phyloP scores from a whole-genome alignment of 495 filamentous ascomycete species.

The Pseudoneurospora amorphoporcata region DNA sequence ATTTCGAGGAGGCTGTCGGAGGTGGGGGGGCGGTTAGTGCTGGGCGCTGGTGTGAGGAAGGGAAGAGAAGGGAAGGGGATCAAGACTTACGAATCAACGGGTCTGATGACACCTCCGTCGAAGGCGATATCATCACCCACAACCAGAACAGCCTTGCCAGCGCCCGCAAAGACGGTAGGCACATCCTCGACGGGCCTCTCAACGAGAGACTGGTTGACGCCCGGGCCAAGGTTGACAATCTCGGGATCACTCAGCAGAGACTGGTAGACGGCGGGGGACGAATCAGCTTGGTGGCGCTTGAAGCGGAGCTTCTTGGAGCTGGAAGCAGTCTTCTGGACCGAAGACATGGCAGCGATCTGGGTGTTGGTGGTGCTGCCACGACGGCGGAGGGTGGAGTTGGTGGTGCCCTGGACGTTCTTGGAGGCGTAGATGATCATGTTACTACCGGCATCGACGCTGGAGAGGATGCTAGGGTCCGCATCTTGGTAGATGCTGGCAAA shows the following conservation, averaged over 20 bases:
- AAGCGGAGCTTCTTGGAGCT: neutral
- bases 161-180: slow-evolving; percentile 15
- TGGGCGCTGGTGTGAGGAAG: slow-evolving; percentile 2
- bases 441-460: neutral
- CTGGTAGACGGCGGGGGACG: neutral
- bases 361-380: neutral
- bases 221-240: neutral
- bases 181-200: neutral
- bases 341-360: neutral
- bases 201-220: neutral
- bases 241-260: neutral
- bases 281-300: neutral
- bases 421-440: neutral
- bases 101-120: slow-evolving; percentile 23
- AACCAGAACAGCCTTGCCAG: slow-evolving; percentile 23
- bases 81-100: slow-evolving; percentile 18
- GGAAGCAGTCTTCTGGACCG: neutral
- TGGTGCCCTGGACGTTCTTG: neutral
- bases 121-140: slow-evolving; percentile 23
- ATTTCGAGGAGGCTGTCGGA: slow-evolving; percentile 34
- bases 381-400: neutral
- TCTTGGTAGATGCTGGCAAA: neutral
- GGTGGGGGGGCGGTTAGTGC: slow-evolving; percentile 15
- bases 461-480: neutral
- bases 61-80: neutral